Conservation (phyloP, 495 filamentous ascomycete species). For the Penicillium pulvis region DNA sequence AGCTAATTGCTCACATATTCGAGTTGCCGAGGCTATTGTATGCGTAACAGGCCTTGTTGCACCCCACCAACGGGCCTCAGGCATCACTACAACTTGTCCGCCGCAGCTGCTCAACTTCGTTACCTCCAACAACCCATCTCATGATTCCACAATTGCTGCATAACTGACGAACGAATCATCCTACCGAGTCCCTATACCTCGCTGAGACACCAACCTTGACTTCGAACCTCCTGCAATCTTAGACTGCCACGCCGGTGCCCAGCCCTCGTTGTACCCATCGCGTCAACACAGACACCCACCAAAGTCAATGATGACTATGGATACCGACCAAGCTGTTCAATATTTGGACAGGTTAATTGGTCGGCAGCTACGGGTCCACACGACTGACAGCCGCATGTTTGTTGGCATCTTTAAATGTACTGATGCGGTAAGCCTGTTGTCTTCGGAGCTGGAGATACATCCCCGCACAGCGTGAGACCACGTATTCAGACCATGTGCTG, state of each 20-base stretch:
- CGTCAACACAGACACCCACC: background rate
- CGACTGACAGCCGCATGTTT: conserved; percentile 85
- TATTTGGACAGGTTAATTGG: conserved; percentile 53
- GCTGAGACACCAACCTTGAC: background rate
- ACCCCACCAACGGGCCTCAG: conserved; percentile 13
- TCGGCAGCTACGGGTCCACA: conserved; percentile 69
- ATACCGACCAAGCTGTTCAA: conserved; percentile 40
- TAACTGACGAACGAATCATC: background rate
- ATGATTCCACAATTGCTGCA: conserved; percentile 2
- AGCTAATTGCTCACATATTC: background rate
- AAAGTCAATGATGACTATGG: conserved; percentile 31
- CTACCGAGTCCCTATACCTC: background rate
- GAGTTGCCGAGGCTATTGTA: background rate
- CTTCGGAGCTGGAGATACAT: background rate
- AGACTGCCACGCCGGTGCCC: background rate
- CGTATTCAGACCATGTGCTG: conserved; percentile 3
- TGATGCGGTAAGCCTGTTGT: conserved; percentile 65
- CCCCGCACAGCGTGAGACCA: background rate
- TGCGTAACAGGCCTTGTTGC: background rate
- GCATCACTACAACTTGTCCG: background rate
- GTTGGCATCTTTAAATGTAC: conserved; percentile 91
- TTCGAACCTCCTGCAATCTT: background rate
- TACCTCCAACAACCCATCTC: background rate
- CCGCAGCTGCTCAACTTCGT: conserved; percentile 4
- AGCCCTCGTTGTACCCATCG: background rate